These are phyloP conservation scores for Hypsizygus ulmarius DNA, from an alignment of 1,284 basidiomycete genomes.

Conservation along the genomic window DNA sequence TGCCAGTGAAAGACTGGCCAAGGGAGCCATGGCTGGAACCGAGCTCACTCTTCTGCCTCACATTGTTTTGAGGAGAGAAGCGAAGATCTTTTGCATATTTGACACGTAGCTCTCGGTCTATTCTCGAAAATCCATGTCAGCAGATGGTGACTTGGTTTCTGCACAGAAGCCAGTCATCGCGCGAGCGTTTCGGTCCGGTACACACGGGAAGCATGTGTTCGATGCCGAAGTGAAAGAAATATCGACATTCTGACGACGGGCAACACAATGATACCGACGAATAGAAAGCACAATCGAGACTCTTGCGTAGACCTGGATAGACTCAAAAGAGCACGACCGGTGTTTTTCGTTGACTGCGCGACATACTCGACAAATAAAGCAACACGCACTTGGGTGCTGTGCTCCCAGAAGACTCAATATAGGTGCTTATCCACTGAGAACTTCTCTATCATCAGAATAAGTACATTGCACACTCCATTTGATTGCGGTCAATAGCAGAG, in stretches of 20 bases:
- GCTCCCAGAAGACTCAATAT: no score
- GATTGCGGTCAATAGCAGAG: slow-evolving; percentile 19
- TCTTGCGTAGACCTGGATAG: no score
- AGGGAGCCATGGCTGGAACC: slow-evolving; percentile 13
- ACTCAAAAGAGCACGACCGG: no score
- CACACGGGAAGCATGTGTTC: slow-evolving; percentile 13
- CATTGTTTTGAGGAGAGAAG: slow-evolving; percentile 11
- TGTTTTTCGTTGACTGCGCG: no score
- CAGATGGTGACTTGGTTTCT: slow-evolving; percentile 7
- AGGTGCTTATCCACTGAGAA: no score
- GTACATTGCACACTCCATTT: no score
- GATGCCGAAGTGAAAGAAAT: neutral
- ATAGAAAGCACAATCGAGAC: no score
- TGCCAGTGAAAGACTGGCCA: slow-evolving; percentile 10
- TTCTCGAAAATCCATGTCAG: slow-evolving; percentile 2
- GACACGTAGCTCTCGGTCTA: slow-evolving; percentile 16
- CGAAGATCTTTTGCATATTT: slow-evolving; percentile 4
- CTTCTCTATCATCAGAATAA: no score
- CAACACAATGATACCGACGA: no score
- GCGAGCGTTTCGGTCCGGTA: slow-evolving; percentile 8
- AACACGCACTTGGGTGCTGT: no score
- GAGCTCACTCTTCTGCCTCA: neutral
- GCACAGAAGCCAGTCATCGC: slow-evolving; percentile 6
- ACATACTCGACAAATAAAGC: no score
- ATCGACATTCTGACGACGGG: neutral